These are phyloP conservation scores for Salinomyces thailandicus DNA, from an alignment of 2,329 filamentous ascomycete genomes.

Conservation along the genomic window DNA sequence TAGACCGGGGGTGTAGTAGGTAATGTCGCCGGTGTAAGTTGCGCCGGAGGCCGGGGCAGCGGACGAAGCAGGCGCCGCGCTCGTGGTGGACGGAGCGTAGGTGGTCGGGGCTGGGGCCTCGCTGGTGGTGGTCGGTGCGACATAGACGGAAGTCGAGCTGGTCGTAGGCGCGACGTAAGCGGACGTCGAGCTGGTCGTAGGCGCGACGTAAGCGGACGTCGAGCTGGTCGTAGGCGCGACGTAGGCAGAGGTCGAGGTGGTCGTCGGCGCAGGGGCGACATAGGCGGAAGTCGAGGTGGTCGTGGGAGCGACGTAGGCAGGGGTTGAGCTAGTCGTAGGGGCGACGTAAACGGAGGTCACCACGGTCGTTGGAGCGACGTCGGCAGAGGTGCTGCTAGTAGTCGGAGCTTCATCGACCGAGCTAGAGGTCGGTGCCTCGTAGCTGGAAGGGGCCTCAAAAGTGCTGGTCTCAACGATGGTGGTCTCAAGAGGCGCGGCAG, in stretches of 20 bases:
- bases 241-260: conserved; percentile 14
- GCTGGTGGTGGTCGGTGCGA: conserved; percentile 15
- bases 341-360: conserved; percentile 9
- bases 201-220: conserved; percentile 17
- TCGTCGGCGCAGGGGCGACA: conserved; percentile 17
- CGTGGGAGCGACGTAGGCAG: conserved; percentile 17
- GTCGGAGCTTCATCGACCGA: conserved; percentile 11
- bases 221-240: conserved; percentile 18
- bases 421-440: conserved; percentile 3
- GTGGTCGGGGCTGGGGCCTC: conserved; percentile 12
- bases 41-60: conserved; percentile 22
- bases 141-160: conserved; percentile 14
- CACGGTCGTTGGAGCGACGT: conserved; percentile 14
- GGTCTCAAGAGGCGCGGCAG: conserved; percentile 2
- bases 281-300: conserved; percentile 9
- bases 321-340: conserved; percentile 10
- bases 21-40: conserved; percentile 53
- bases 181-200: conserved; percentile 16
- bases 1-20: conserved; percentile 60
- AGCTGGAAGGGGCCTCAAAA: conserved; percentile 1
- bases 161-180: conserved; percentile 18
- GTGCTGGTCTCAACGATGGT: conserved; percentile 5
- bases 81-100: conserved; percentile 8
- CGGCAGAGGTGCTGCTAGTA: conserved; percentile 12
- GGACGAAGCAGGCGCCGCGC: conserved; percentile 12